Evolutionary conservation across 2,329 filamentous ascomycete genomes (phyloP).

Genomic region (Pseudogymnoascus sp.): DNA sequence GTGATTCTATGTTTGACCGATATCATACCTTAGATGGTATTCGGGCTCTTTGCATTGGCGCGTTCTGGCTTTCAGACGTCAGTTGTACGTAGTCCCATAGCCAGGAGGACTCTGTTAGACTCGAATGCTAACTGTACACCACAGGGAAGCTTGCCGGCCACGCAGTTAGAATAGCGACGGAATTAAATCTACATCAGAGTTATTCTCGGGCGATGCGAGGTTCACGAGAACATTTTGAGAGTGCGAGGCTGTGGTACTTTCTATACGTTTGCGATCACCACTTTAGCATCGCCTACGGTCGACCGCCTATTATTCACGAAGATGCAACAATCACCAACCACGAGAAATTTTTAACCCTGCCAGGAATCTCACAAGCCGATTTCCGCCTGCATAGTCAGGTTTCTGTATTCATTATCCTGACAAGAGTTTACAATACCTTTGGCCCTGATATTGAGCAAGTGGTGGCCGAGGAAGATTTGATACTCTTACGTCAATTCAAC

Average conservation of each 20-base stretch:
- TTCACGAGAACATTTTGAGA: slow-evolving; percentile 41
- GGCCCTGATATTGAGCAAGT: slow-evolving; percentile 46
- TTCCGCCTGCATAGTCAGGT: slow-evolving; percentile 51
- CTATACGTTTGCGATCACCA: slow-evolving; percentile 60
- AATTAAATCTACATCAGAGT: slow-evolving; percentile 47
- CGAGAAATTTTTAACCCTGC: slow-evolving; percentile 43
- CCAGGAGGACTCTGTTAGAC: background rate
- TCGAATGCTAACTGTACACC: slow-evolving; percentile 33
- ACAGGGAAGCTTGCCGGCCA: slow-evolving; percentile 49
- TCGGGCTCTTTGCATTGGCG: slow-evolving; percentile 51
- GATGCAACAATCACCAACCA: slow-evolving; percentile 48
- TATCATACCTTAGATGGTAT: slow-evolving; percentile 51
- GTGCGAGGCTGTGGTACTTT: slow-evolving; percentile 53
- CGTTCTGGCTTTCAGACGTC: slow-evolving; percentile 54
- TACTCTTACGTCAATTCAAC: slow-evolving; percentile 30
- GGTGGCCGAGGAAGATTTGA: slow-evolving; percentile 33
- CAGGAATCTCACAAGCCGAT: slow-evolving; percentile 45
- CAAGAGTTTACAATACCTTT: slow-evolving; percentile 49
- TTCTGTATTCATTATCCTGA: slow-evolving; percentile 51
- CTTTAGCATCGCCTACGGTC: slow-evolving; percentile 56
- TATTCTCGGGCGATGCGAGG: slow-evolving; percentile 42
- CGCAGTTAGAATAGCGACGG: slow-evolving; percentile 49
- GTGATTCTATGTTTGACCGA: slow-evolving; percentile 48
- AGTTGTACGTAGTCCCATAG: slow-evolving; percentile 23
- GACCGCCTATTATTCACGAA: slow-evolving; percentile 52